Evolutionary conservation across 345 rosid genomes (phyloP).

Genomic region (Laguncularia racemosa): DNA sequence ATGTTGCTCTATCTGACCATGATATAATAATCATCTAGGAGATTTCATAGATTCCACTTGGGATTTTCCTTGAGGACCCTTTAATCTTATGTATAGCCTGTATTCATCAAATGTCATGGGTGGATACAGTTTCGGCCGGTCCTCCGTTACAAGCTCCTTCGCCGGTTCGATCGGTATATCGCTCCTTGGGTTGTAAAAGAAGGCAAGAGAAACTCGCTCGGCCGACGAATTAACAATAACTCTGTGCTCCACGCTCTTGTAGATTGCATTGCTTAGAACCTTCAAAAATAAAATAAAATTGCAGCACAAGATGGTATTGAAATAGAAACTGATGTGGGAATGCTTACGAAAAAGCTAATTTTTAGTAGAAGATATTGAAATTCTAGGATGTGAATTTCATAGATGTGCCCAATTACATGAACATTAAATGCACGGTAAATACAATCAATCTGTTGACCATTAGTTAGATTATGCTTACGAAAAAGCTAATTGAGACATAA

Average conservation of each 20-base stretch:
- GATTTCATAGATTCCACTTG: slow-evolving; percentile 68
- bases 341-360: background rate
- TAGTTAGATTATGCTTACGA: too few relatives aligned
- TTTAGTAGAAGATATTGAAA: background rate
- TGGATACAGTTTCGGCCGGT: slow-evolving; percentile 48
- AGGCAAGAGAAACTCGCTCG: slow-evolving; percentile 77
- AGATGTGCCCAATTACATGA: too few relatives aligned
- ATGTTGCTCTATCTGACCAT: too few relatives aligned
- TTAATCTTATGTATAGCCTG: slow-evolving; percentile 61
- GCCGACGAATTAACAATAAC: slow-evolving; percentile 61
- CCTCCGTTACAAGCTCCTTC: slow-evolving; percentile 49
- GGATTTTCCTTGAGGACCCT: slow-evolving; percentile 81
- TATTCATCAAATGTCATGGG: slow-evolving; percentile 86
- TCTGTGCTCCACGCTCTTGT: slow-evolving; percentile 90
- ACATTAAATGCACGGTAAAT: too few relatives aligned
- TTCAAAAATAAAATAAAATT: slow-evolving; percentile 14
- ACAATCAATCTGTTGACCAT: too few relatives aligned
- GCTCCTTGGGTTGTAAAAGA: slow-evolving; percentile 90
- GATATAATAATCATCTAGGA: slow-evolving; percentile 7
- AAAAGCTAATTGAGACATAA: too few relatives aligned
- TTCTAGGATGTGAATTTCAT: background rate
- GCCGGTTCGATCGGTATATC: slow-evolving; percentile 65
- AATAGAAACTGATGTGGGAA: too few relatives aligned
- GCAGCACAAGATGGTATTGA: too few relatives aligned
- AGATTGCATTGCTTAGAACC: slow-evolving; percentile 82